Percentiles rank a stretch among this genome's conserved stretches.
Evolutionary conservation across 2,329 filamentous ascomycete genomes (phyloP).

Genomic region (Lanzia echinophila): DNA sequence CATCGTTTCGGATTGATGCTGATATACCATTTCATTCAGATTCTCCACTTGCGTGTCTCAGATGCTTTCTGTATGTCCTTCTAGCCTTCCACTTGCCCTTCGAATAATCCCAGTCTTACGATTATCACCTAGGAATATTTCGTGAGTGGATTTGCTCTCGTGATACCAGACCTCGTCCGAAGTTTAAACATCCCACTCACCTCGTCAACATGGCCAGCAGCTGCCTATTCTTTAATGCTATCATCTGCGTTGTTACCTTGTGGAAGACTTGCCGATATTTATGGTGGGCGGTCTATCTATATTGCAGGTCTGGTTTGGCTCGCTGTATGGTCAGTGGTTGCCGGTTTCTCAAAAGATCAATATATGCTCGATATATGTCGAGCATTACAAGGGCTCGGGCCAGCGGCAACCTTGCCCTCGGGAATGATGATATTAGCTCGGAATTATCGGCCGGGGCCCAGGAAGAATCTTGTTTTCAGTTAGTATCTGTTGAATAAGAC

Average conservation of each 20-base stretch:
- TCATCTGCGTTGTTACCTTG: conserved; percentile 51
- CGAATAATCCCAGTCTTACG: neutral
- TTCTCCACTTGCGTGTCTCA: conserved; percentile 7
- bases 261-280: conserved; percentile 53
- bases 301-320: conserved; percentile 55
- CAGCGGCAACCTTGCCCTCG: conserved; percentile 61
- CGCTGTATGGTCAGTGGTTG: conserved; percentile 56
- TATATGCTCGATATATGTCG: conserved; percentile 64
- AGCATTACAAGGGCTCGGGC: conserved; percentile 64
- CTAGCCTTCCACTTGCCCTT: neutral
- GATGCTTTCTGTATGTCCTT: conserved; percentile 6
- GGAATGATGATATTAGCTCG: conserved; percentile 57
- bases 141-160: conserved; percentile 64
- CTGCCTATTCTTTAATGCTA: conserved; percentile 48
- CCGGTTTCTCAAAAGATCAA: conserved; percentile 60
- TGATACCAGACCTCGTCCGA: conserved; percentile 56
- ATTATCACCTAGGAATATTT: conserved; percentile 44
- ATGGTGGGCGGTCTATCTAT: conserved; percentile 53
- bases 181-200: conserved; percentile 55
- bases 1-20: neutral
- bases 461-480: conserved; percentile 55
- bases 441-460: conserved; percentile 55
- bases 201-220: conserved; percentile 55
- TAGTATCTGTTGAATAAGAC: neutral
- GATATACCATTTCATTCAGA: neutral